Base-by-base conservation (phyloP, 208 protist genomes). In the Leishmania amazonensis region DNA sequence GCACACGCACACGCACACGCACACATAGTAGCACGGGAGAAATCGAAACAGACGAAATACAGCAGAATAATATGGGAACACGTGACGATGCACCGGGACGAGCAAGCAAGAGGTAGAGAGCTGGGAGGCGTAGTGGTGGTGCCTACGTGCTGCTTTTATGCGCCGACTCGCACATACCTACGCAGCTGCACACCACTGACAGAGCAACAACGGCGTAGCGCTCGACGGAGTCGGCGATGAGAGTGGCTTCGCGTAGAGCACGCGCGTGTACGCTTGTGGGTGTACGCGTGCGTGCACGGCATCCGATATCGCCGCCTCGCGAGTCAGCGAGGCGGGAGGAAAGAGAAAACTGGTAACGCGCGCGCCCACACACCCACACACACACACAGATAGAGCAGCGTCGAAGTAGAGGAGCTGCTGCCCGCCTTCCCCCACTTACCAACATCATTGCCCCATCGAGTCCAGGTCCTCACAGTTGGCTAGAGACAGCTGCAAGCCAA, bases 391-490 rank as follows among this genome's bases (percentile, higher is more conserved):
- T 47, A 9, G 45, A 17, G 6, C 53, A 57, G 17, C 17, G 53
- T 21, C 53, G 17, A 21, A 24, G 53, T 57, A 6, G 53, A 57
- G 53, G 17, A 21, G 53, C 21, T 7, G 45, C 11, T 47, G 21
- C 42, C 11, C 38, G 1, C 65, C 65, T 47, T 19, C 35, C 38
- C 11, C 65, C 38, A 1, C 24, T 31, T 8, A 42, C 42, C 5
- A 6, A 9, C 70, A 78, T 76, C 68, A 76, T 1, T 77, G 74
- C 5, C 64, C 62, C 7, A 65, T 79, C n/a, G 78, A 83, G 58
- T 96, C 92, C 11, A 97, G 76, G 40, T 97, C 93, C 40, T 97
- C 94, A 71, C 94, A 97, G 47, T 91, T 92, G 38, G 90, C 84
- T 15, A 97, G 79, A 17, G 94, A 87, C 15, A 95, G 47, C 31